These are phyloP conservation scores for Verticillium zaregamsianum DNA, from an alignment of 2,329 filamentous ascomycete species.

Conservation along the genomic window DNA sequence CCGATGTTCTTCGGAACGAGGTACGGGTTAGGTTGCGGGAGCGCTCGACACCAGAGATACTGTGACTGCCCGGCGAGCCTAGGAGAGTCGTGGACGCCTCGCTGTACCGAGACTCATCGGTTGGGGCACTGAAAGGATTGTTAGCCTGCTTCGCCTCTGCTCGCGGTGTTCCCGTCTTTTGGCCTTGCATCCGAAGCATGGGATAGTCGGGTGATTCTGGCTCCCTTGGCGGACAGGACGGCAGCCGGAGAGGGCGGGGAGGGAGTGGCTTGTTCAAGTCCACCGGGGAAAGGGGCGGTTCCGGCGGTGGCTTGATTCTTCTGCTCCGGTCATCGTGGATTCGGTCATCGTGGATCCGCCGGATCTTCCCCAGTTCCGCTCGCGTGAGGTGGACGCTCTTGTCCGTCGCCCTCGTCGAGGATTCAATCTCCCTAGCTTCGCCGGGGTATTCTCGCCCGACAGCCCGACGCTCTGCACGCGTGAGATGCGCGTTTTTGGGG, in stretches of 20 bases:
- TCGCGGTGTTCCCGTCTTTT: background rate
- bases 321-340: background rate
- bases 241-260: background rate
- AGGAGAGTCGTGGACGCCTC: background rate
- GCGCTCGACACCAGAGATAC: background rate
- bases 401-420: background rate
- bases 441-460: background rate
- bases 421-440: background rate
- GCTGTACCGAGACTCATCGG: background rate
- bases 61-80: background rate
- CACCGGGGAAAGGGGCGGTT: background rate
- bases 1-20: background rate
- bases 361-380: background rate
- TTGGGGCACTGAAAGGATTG: background rate
- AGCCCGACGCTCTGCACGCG: background rate
- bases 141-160: background rate
- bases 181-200: background rate
- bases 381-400: background rate
- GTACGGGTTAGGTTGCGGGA: background rate
- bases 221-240: background rate
- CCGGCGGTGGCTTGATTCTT: background rate
- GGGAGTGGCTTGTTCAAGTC: background rate
- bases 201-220: background rate
- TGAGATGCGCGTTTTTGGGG: background rate
- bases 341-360: background rate